These are phyloP conservation scores for Tricharina praecox DNA, from an alignment of 495 filamentous ascomycete species.

Conservation along the genomic window DNA sequence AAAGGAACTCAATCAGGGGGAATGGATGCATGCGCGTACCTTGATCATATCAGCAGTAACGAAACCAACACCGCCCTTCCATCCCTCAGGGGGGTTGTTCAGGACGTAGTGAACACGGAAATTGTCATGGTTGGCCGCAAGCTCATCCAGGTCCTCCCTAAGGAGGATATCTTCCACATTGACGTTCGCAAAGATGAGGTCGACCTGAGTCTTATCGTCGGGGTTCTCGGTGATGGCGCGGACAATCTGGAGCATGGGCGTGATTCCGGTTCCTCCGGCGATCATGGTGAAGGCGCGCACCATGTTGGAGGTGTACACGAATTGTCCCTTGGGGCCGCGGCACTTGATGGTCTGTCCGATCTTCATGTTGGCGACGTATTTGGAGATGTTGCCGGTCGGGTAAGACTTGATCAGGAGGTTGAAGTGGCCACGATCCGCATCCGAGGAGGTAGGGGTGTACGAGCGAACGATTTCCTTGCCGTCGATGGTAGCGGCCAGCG, in stretches of 20 bases:
- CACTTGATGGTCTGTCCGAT: constrained; percentile 77
- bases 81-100: constrained; percentile 81
- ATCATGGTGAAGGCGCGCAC: constrained; percentile 90
- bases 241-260: constrained; percentile 90
- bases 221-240: constrained; percentile 66
- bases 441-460: constrained; percentile 88
- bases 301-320: constrained; percentile 91
- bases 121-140: constrained; percentile 55
- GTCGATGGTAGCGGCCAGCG: constrained; percentile 63
- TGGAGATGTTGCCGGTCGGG: constrained; percentile 85
- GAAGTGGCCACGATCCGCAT: constrained; percentile 53
- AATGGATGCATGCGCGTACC: constrained; percentile 31
- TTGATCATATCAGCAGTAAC: constrained; percentile 90
- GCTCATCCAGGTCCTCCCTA: constrained; percentile 67
- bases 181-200: constrained; percentile 91
- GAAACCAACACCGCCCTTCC: constrained; percentile 81
- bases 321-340: constrained; percentile 82
- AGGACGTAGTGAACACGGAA: constrained; percentile 85
- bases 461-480: constrained; percentile 84
- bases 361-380: constrained; percentile 62
- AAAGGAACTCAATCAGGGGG: too few species aligned
- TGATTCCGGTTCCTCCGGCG: constrained; percentile 90
- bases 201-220: constrained; percentile 70
- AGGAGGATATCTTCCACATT: constrained; percentile 79
- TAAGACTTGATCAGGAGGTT: constrained; percentile 95